Evolutionary conservation across 257 asterid species (phyloP), one percentile per base, ranked within the genome.

Genomic region (Salvia splendens): DNA sequence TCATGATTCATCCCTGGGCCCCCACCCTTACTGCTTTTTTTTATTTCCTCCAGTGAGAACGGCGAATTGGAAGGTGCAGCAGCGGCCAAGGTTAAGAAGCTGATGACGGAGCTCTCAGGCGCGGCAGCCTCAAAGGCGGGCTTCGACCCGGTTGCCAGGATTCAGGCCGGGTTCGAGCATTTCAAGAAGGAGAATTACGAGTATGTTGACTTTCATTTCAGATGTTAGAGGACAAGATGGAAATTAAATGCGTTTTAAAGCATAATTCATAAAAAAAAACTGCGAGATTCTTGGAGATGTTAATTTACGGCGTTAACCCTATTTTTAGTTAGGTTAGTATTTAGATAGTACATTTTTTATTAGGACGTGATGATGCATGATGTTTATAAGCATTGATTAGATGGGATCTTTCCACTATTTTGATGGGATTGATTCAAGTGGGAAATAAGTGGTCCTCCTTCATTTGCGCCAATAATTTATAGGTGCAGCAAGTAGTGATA

Each of bases 81-180:
- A 15, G 91, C 91, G 4, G 84, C 82, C 6, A 88, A 86, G 78
- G 82, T 91, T 30, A 74, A 61, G 80, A 81, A 81, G 65, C 51
- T 91, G 78, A 91, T 91, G 79, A 87, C 81, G 60, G 97, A 89
- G 65, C 17, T 91, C 42, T 78, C 69, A 8, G 84, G 75, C 3
- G 61, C 67, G 17, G 62, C 67, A 20, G 79, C 67, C 20, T 78
- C 28, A 33, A 67, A 52, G 50, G n/a, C 58, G 53, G 73, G 6
- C 4, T 73, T 60, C 4, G 93, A 85, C 80, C 81, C 91, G 78
- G 71, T 66, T 12, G 82, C 81, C 61, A 85, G 86, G 81, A 86
- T 91, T 78, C 85, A 80, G 73, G 49, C 88, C 69, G 97, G 97
- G 42, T 91, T 91, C 16, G 81, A 75, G 32, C 62, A 65, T 10